These are phyloP conservation scores for Penicillium cataractarum DNA, from an alignment of 495 filamentous ascomycete species.

Conservation along the genomic window DNA sequence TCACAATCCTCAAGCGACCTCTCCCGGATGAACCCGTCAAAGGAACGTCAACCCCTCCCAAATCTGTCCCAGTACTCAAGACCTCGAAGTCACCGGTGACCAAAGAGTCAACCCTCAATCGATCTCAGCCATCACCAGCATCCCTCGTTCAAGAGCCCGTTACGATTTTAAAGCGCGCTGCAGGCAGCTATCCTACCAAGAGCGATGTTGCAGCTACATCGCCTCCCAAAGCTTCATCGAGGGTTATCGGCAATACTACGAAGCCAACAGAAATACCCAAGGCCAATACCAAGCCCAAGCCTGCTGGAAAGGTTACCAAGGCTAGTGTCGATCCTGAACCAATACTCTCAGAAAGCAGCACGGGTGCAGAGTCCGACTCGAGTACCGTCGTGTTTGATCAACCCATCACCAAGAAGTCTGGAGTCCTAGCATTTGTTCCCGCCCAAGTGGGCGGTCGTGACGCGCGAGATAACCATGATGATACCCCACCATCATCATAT, in stretches of 20 bases:
- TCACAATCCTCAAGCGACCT: constrained; percentile 27
- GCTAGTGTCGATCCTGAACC: constrained; percentile 13
- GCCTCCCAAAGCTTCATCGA: constrained; percentile 16
- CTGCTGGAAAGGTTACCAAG: constrained; percentile 7
- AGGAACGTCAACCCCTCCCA: background rate
- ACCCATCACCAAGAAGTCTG: constrained; percentile 21
- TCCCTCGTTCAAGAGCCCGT: constrained; percentile 2
- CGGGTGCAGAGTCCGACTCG: constrained; percentile 40
- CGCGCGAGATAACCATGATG: constrained; percentile 17
- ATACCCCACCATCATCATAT: constrained; percentile 46
- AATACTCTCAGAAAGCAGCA: constrained; percentile 36
- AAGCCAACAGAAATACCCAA: constrained; percentile 14
- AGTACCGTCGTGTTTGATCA: constrained; percentile 40
- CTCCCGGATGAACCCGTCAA: background rate
- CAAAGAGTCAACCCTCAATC: constrained; percentile 2
- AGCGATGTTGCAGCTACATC: background rate
- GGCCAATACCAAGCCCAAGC: constrained; percentile 6
- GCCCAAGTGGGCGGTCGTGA: constrained; percentile 31
- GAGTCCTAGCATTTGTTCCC: constrained; percentile 35
- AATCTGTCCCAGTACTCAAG: background rate
- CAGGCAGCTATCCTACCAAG: background rate
- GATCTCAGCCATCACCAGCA: background rate
- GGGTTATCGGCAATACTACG: constrained; percentile 15
- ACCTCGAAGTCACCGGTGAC: background rate
- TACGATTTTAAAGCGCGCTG: constrained; percentile 14